Evolutionary conservation across 2,329 filamentous ascomycete species (phyloP), one percentile per base, ranked within the genome.

Genomic region (Venturia pyrina): DNA sequence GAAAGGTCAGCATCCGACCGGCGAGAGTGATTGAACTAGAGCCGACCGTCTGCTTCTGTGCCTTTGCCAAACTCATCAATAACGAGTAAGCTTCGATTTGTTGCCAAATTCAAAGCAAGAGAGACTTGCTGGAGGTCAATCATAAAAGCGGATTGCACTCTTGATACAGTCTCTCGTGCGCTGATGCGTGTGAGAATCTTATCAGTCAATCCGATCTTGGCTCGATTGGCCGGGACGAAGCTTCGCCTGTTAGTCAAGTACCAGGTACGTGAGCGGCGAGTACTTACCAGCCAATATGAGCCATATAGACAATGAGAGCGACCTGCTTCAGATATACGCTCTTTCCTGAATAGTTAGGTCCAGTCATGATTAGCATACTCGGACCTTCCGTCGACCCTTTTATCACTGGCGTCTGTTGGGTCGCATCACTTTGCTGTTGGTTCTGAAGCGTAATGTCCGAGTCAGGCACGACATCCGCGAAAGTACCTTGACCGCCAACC

Each of bases 301-400:
- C 91, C 75, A 99, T 83, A 73, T 95, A 97, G 17, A 96, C 87
- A 67, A 96, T 95, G 62, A 97, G 79, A 5, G 93, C 95, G 41
- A 91, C 85, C 74, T 99, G 93, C 75, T 96, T 99, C 73, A 98
- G 82, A 75, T 96, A 98, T 0, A 98, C 86, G 70, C 92, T 98
- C 76, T 99, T 99, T 0, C 95, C 95, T 0, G 95, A 98, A 74
- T 95, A 96, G 71, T 99, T 99, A 5, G 95, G 93, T 0, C 95
- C 95, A 0, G 95, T 98, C 71, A 99, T 76, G 6, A 97, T 79
- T 15, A 97, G 74, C 77, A 91, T 88, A 69, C 84, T 91, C 15
- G 89, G 86, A 2, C 73, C 73, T 5, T 75, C 69, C 6, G 56
- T 13, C 19, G 64, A 11, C 13, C 24, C 15, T 66, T 41, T 48